Percentiles rank a stretch among this genome's conserved stretches.
These are phyloP conservation scores for Dispira simplex DNA, from an alignment of 192 early-diverging fungal genomes.

Conservation along the genomic window DNA sequence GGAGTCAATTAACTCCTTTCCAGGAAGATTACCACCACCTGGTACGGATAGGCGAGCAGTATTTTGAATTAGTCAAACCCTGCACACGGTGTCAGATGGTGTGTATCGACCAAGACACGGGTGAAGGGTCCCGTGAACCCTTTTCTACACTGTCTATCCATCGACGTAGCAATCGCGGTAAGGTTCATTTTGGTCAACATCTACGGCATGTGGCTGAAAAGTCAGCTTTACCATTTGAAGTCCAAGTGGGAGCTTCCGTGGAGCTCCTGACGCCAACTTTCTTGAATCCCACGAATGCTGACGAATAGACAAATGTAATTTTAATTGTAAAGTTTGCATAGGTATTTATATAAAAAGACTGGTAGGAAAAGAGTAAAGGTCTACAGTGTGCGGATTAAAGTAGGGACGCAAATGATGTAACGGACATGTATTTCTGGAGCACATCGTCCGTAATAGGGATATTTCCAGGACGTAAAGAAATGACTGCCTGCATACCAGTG, in stretches of 20 bases:
- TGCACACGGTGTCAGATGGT: constrained; percentile 64
- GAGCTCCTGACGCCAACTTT: too few species aligned
- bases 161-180: constrained; percentile 13
- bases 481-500: constrained; percentile 50
- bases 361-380: neutral
- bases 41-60: constrained; percentile 26
- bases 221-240: neutral
- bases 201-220: neutral
- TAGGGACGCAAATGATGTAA: constrained; percentile 1
- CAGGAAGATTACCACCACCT: constrained; percentile 48
- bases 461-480: constrained; percentile 69
- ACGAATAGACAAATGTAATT: too few species aligned
- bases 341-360: too few species aligned
- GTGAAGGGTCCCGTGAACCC: constrained; percentile 37
- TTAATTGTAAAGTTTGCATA: too few species aligned
- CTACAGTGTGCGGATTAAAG: neutral
- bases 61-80: constrained; percentile 37
- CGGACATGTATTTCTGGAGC: neutral
- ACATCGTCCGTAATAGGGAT: constrained; percentile 21
- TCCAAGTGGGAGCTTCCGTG: neutral
- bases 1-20: constrained; percentile 29
- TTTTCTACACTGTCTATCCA: constrained; percentile 36
- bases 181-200: constrained; percentile 8
- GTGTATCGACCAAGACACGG: constrained; percentile 50
- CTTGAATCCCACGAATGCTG: too few species aligned